These are phyloP conservation scores for Ulvella scutata DNA, from an alignment of 139 green algal species.

Conservation along the genomic window DNA sequence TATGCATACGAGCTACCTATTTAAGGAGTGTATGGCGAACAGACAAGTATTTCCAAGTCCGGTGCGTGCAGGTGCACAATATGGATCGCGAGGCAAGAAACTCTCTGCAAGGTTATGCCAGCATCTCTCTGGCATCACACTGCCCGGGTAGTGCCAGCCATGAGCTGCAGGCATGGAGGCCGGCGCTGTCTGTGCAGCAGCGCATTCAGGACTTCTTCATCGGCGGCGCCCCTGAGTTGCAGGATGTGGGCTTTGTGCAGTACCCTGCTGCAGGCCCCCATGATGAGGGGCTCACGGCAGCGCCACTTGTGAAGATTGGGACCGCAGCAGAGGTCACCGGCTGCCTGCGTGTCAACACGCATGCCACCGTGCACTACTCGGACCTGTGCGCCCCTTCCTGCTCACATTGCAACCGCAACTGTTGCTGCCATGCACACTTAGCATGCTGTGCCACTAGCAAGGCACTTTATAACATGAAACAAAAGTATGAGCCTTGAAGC, in stretches of 20 bases:
- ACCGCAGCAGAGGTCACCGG: neutral
- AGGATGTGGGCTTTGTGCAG: conserved; percentile 23
- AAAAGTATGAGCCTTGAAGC: no score
- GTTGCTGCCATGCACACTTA: no score
- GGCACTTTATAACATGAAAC: no score
- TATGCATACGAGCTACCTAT: no score
- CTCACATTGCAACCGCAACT: no score
- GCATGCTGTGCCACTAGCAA: no score
- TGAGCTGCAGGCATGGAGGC: conserved; percentile 29
- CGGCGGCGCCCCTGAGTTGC: conserved; percentile 31
- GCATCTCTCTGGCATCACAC: conserved; percentile 14
- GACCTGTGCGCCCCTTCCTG: neutral
- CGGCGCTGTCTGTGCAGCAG: neutral
- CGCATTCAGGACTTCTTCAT: conserved; percentile 29
- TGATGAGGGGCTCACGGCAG: neutral
- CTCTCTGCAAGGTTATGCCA: conserved; percentile 37
- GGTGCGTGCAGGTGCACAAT: conserved; percentile 28
- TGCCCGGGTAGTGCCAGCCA: conserved; percentile 18
- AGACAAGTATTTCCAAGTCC: no score
- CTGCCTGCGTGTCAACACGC: neutral
- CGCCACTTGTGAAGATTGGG: neutral
- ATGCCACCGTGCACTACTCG: neutral
- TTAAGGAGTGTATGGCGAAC: no score
- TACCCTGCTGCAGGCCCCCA: neutral
- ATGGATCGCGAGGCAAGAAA: conserved; percentile 30